These are phyloP conservation scores for Globisporangium barbulae DNA, from an alignment of 352 stramenopile genomes.

Conservation along the genomic window DNA sequence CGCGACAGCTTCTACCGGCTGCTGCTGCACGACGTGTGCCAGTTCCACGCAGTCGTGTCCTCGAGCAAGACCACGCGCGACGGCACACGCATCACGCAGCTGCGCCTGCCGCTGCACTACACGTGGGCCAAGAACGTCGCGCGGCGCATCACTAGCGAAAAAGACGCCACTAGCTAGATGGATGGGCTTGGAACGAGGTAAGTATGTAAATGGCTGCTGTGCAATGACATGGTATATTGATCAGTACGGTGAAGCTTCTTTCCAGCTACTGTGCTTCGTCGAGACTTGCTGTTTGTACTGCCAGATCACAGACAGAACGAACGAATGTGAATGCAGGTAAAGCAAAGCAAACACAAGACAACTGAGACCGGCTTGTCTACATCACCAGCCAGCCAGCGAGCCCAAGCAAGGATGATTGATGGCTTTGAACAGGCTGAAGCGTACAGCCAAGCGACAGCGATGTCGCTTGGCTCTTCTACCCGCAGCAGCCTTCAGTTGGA, in stretches of 20 bases:
- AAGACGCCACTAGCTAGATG: slow-evolving; percentile 20
- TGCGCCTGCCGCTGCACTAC: slow-evolving; percentile 65
- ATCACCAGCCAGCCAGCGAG: too few species aligned
- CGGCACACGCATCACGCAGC: slow-evolving; percentile 65
- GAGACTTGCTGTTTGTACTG: too few species aligned
- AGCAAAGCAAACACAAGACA: too few species aligned
- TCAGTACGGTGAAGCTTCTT: background rate
- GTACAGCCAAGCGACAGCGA: background rate
- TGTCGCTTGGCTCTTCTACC: background rate
- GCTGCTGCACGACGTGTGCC: slow-evolving; percentile 67
- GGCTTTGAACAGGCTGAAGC: too few species aligned
- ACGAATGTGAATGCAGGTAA: too few species aligned
- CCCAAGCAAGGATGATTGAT: too few species aligned
- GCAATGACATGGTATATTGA: background rate
- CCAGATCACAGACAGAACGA: too few species aligned
- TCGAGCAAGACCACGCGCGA: slow-evolving; percentile 64
- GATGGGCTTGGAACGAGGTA: background rate
- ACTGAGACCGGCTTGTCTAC: too few species aligned
- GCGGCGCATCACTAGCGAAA: slow-evolving; percentile 32
- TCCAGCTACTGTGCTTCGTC: too few species aligned
- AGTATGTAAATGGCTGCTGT: background rate
- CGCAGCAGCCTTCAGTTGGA: background rate
- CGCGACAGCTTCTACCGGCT: slow-evolving; percentile 70
- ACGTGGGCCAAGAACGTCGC: slow-evolving; percentile 39
- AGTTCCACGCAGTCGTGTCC: slow-evolving; percentile 65